Base-by-base conservation (phyloP, 2,329 filamentous ascomycete species). In the Emergomyces pasteurianus region DNA sequence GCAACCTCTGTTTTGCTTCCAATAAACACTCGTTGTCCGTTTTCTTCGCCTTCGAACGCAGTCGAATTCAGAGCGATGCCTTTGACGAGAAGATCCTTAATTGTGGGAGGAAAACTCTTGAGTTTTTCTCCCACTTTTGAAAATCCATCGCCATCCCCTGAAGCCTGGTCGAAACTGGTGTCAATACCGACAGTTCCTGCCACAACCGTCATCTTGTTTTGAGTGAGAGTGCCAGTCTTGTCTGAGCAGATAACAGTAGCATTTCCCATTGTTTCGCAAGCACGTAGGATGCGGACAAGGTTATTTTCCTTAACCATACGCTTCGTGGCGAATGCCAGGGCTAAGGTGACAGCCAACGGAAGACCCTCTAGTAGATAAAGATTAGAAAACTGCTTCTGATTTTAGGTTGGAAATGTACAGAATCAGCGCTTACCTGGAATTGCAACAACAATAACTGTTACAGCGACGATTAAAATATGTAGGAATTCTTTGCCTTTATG, bases 241-340 rank as follows among this genome's bases (percentile, higher is more conserved):
- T 90, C 89, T 3, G 88, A 91, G 73, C 89, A 92, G 42, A 92
- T 86, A 0, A 88, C 87, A 0, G 86, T 88, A 7, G 87, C 87
- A 68, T 89, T 90, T 58, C 88, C 88, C 87, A 90, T 90, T 53
- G 89, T 89, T 72, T 90, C 88, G 67, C 88, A 90, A 26, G 88
- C 86, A 68, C 88, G 87, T 61, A 91, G 79, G 61, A 90, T 86
- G 42, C 88, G 84, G 52, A 90, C 87, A 62, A 91, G 75, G 67
- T 90, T 90, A 74, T 88, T 88, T 72, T 90, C 87, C 67, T 83
- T 87, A 62, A 90, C 74, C 88, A 90, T 90, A 60, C 86, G 83
- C 12, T 84, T 89, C 0, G 87, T 90, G 4, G 88, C 88, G 71
- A 90, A 90, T 10, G 87, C 88, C 52, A 91, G 76, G 18, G 88